A percentile compares a stretch with the other conserved stretches of the same genome.
Evolutionary conservation across 2,329 filamentous ascomycete genomes (phyloP).

Genomic region (Hymenoscyphus scutula): DNA sequence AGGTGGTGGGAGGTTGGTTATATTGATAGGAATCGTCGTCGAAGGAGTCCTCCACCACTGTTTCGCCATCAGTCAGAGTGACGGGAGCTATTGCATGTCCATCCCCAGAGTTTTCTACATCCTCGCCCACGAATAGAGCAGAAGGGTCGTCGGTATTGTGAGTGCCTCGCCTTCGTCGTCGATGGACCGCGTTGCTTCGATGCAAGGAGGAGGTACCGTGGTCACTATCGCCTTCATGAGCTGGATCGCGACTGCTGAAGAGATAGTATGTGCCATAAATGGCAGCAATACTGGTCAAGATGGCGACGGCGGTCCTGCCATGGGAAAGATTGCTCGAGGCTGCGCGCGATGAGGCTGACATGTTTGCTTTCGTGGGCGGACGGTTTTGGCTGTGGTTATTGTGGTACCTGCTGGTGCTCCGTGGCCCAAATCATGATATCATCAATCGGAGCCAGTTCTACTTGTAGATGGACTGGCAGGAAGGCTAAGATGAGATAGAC

Average conservation of each 20-base stretch:
- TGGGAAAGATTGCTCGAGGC: conserved; percentile 53
- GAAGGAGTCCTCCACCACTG: conserved; percentile 33
- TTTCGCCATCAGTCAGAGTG: conserved; percentile 35
- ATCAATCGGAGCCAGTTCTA: not conserved
- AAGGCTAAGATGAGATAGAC: not conserved
- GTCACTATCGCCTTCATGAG: conserved; percentile 29
- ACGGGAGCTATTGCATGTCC: conserved; percentile 24
- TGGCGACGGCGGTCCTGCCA: conserved; percentile 53
- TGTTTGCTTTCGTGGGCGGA: conserved; percentile 12
- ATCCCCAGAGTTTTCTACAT: conserved; percentile 37
- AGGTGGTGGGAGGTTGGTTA: conserved; percentile 33
- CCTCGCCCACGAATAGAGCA: conserved; percentile 25
- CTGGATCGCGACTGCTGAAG: conserved; percentile 44
- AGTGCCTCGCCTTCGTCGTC: conserved; percentile 38
- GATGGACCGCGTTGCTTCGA: conserved; percentile 66
- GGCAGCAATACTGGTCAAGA: conserved; percentile 55
- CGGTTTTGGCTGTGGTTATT: too few relatives aligned
- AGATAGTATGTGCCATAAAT: conserved; percentile 58
- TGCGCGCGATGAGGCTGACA: conserved; percentile 45
- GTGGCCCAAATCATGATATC: not conserved
- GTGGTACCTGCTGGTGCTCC: not conserved
- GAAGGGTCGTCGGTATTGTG: conserved; percentile 13
- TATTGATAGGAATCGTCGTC: conserved; percentile 29
- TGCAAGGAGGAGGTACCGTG: conserved; percentile 46
- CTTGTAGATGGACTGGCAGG: not conserved